Conservation (phyloP, 2,329 filamentous ascomycete species). For the Simplicillium aogashimaense region DNA sequence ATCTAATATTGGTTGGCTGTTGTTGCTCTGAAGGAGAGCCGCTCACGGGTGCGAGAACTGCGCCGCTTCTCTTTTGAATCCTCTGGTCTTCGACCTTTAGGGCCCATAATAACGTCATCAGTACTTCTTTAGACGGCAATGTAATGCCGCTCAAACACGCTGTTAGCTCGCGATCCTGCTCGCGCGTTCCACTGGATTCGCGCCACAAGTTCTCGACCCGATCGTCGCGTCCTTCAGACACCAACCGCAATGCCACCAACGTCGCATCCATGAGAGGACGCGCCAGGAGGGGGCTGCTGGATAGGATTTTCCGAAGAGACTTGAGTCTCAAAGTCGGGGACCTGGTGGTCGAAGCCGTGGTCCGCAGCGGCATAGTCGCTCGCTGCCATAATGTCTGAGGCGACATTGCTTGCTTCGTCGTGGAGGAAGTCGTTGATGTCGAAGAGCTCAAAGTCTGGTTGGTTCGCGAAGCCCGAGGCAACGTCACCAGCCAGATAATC, state of each 20-base stretch:
- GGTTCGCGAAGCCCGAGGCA: constrained; percentile 32
- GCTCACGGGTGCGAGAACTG: background rate
- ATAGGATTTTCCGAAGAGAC: constrained; percentile 55
- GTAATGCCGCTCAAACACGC: constrained; percentile 24
- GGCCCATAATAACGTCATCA: constrained; percentile 38
- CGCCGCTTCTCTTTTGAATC: constrained; percentile 10
- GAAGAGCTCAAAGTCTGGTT: constrained; percentile 33
- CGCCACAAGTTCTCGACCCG: constrained; percentile 27
- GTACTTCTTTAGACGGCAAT: constrained; percentile 35
- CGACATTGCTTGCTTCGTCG: constrained; percentile 35
- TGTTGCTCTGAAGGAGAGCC: too few relatives aligned
- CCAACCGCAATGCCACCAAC: constrained; percentile 63
- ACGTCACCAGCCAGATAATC: constrained; percentile 57
- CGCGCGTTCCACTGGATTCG: constrained; percentile 26
- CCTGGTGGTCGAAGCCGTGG: constrained; percentile 39
- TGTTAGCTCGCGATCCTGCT: constrained; percentile 21
- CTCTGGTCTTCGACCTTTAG: constrained; percentile 31
- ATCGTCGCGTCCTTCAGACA: constrained; percentile 46
- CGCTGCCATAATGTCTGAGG: constrained; percentile 37
- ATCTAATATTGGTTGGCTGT: too few relatives aligned
- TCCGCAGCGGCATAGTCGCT: constrained; percentile 42
- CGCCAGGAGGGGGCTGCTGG: constrained; percentile 66
- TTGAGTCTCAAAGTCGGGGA: constrained; percentile 50
- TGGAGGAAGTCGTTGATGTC: constrained; percentile 46
- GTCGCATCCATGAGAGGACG: constrained; percentile 66